Conservation (phyloP, 768 basidiomycete species). For the Pleurotus citrinopileatus region DNA sequence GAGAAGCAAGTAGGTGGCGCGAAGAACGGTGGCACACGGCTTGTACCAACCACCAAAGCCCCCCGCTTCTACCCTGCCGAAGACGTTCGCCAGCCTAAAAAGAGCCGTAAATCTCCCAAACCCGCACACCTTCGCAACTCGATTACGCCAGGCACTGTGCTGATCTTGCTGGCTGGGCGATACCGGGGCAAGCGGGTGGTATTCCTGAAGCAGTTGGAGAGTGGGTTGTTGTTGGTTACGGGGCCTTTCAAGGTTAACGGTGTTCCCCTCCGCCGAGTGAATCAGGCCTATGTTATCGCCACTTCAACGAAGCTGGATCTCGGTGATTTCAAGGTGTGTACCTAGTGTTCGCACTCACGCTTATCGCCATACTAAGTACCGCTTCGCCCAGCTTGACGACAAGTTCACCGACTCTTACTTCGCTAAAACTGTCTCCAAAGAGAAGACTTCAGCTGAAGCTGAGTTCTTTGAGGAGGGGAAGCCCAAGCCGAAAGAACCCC, state of each 20-base stretch:
- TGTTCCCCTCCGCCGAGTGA: slow-evolving; percentile 95
- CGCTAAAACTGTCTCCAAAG: slow-evolving; percentile 70
- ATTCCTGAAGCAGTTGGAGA: slow-evolving; percentile 92
- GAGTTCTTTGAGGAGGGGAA: slow-evolving; percentile 97
- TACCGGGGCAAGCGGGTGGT: slow-evolving; percentile 99
- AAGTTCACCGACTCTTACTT: slow-evolving; percentile 97
- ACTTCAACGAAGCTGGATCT: slow-evolving; percentile 94
- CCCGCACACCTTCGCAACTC: slow-evolving; percentile 76
- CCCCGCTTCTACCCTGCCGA: slow-evolving; percentile 94
- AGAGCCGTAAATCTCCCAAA: slow-evolving; percentile 84
- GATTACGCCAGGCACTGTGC: slow-evolving; percentile 91
- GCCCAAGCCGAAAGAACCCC: slow-evolving; percentile 83
- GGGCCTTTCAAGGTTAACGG: slow-evolving; percentile 99
- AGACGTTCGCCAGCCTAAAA: slow-evolving; percentile 88
- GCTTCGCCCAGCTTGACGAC: slow-evolving; percentile 61
- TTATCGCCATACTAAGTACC: slow-evolving; percentile 2
- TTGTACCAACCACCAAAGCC: slow-evolving; percentile 82
- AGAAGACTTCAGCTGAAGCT: slow-evolving; percentile 80
- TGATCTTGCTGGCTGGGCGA: slow-evolving; percentile 96
- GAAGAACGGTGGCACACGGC: slow-evolving; percentile 88
- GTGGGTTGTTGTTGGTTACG: slow-evolving; percentile 91
- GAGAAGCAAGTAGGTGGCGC: slow-evolving; percentile 85
- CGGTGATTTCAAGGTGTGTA: slow-evolving; percentile 64
- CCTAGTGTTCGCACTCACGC: slow-evolving; percentile 6
- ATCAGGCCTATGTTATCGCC: slow-evolving; percentile 98